phyloP scores from a whole-genome alignment of 495 filamentous ascomycete genomes.

The Aeminium ludgeri region DNA sequence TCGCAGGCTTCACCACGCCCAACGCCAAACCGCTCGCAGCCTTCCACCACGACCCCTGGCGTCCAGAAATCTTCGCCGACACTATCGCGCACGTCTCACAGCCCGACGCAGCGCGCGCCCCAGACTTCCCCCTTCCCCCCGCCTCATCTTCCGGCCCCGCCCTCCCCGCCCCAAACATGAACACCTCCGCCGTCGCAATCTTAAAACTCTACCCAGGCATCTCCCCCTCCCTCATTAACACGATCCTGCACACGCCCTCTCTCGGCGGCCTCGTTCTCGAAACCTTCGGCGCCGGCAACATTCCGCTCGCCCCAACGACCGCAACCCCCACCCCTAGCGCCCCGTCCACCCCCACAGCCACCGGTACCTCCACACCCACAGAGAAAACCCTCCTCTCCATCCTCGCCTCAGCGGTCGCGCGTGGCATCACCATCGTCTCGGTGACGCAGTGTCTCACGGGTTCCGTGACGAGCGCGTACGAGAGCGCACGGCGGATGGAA shows the following conservation, averaged over 20 bases:
- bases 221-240: conserved; percentile 85
- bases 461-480: conserved; percentile 79
- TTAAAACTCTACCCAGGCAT: conserved; percentile 92
- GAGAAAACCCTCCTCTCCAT: conserved; percentile 74
- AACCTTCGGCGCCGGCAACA: conserved; percentile 92
- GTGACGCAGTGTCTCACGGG: conserved; percentile 83
- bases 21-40: conserved; percentile 68
- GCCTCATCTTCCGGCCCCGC: no score
- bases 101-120: no score
- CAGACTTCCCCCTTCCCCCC: no score
- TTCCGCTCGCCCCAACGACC: conserved; percentile 31
- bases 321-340: no score
- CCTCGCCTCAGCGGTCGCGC: conserved; percentile 54
- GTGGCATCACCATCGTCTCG: conserved; percentile 81
- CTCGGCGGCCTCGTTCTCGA: conserved; percentile 76
- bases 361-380: conserved; percentile 29
- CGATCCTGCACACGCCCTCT: conserved; percentile 60
- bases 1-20: conserved; percentile 73
- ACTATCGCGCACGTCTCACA: conserved; percentile 31
- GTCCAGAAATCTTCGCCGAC: conserved; percentile 33
- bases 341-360: no score
- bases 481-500: conserved; percentile 73
- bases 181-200: conserved; percentile 81
- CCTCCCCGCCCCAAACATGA: conserved; percentile 35
- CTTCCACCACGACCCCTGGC: conserved; percentile 24